phyloP scores from a whole-genome alignment of 1,139 yeast species.

The Candida pseudoviswanathii region DNA sequence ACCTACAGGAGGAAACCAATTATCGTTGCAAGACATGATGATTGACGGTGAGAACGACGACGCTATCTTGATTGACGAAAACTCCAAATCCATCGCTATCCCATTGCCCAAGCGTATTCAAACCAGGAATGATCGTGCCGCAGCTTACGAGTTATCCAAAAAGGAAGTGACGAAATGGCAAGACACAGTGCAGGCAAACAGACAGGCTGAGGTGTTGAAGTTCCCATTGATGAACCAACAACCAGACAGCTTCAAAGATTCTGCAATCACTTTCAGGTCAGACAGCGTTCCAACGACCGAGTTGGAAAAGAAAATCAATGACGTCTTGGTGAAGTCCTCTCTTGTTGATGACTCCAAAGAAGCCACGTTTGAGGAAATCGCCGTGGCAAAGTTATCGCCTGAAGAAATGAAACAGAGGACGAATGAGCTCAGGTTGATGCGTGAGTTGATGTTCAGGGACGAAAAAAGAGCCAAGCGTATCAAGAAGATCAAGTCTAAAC shows the following conservation, averaged over 20 bases:
- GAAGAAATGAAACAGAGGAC: conserved; percentile 82
- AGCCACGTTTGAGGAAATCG: conserved; percentile 84
- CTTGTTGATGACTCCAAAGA: conserved; percentile 73
- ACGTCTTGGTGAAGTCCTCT: conserved; percentile 64
- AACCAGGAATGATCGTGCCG: conserved; percentile 81
- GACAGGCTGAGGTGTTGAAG: conserved; percentile 81
- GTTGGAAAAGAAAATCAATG: conserved; percentile 67
- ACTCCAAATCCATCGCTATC: conserved; percentile 59
- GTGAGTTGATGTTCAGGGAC: conserved; percentile 95
- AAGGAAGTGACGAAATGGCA: conserved; percentile 89
- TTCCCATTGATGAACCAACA: conserved; percentile 56
- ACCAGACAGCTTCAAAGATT: conserved; percentile 44
- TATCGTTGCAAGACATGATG: conserved; percentile 77
- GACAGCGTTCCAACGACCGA: conserved; percentile 55
- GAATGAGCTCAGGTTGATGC: conserved; percentile 82
- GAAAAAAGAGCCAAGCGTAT: conserved; percentile 88
- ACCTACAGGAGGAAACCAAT: conserved; percentile 59
- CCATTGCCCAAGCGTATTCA: conserved; percentile 89
- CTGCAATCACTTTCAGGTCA: conserved; percentile 57
- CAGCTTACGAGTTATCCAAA: conserved; percentile 87
- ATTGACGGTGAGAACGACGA: conserved; percentile 44
- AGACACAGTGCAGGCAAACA: conserved; percentile 74
- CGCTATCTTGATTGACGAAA: conserved; percentile 54
- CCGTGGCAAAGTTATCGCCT: conserved; percentile 76
- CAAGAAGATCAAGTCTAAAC: conserved; percentile 91